Evolutionary conservation across 306 rosid genomes (phyloP).

Genomic region (Prosopis cineraria): DNA sequence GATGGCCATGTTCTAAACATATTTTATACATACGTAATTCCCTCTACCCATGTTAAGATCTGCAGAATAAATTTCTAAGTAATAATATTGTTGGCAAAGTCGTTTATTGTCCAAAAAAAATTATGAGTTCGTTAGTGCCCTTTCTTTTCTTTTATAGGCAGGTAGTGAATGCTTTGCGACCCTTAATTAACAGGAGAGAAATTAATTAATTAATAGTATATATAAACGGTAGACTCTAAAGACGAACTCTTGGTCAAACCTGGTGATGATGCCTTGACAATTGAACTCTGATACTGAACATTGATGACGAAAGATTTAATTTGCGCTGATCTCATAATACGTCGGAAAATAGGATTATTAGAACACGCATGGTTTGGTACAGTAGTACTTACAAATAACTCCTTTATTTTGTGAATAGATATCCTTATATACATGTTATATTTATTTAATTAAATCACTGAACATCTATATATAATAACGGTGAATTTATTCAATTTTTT

Average conservation of each 20-base stretch:
- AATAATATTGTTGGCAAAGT: too few relatives aligned
- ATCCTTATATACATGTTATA: too few relatives aligned
- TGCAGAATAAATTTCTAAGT: not conserved
- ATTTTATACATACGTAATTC: constrained; percentile 44
- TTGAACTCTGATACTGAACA: not conserved
- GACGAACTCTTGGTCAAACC: constrained; percentile 23
- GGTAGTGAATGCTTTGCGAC: too few relatives aligned
- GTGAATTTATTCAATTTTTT: too few relatives aligned
- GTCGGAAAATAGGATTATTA: not conserved
- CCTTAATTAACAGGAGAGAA: too few relatives aligned
- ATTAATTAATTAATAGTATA: too few relatives aligned
- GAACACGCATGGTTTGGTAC: not conserved
- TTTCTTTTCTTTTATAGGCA: too few relatives aligned
- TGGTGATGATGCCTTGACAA: not conserved
- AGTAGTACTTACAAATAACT: not conserved
- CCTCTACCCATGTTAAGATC: constrained; percentile 30
- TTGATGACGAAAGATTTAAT: constrained; percentile 12
- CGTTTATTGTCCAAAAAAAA: too few relatives aligned
- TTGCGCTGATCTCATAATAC: not conserved
- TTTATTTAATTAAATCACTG: too few relatives aligned
- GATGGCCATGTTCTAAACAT: constrained; percentile 58
- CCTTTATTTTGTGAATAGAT: not conserved
- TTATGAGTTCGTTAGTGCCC: too few relatives aligned
- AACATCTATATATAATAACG: not conserved
- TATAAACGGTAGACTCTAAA: not conserved